Percentiles rank a stretch among this genome's conserved stretches.
These are phyloP conservation scores for Lojkania enalia DNA, from an alignment of 2,329 filamentous ascomycete species.

Conservation along the genomic window DNA sequence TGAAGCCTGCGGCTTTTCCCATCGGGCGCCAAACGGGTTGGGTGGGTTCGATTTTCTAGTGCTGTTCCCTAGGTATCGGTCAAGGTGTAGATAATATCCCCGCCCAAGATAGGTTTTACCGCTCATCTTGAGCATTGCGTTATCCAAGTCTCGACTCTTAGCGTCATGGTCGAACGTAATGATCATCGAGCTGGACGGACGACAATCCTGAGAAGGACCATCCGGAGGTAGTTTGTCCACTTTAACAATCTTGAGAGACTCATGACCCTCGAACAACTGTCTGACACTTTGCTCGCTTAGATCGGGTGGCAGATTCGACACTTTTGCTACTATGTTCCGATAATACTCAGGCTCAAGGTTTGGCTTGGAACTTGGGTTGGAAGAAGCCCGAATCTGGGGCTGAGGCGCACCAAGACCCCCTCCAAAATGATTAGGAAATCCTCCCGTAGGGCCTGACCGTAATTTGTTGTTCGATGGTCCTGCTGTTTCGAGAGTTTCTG, in stretches of 20 bases:
- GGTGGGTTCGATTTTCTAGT: too few species aligned
- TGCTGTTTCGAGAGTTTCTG: neutral
- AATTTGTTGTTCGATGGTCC: neutral
- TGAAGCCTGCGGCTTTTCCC: conserved; percentile 3
- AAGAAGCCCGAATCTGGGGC: neutral
- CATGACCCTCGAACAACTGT: conserved; percentile 35
- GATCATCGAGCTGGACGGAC: conserved; percentile 35
- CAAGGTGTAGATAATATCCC: conserved; percentile 40
- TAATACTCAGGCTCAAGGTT: neutral
- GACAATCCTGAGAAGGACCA: conserved; percentile 18
- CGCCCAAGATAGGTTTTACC: conserved; percentile 40
- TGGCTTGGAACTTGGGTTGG: neutral
- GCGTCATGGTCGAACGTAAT: conserved; percentile 39
- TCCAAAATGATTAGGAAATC: neutral
- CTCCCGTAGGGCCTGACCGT: neutral
- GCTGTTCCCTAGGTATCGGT: conserved; percentile 30
- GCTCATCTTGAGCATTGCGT: conserved; percentile 37
- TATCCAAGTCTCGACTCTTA: conserved; percentile 30
- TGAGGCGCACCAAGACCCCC: neutral
- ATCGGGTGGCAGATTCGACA: conserved; percentile 33
- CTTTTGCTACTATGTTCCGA: conserved; percentile 1
- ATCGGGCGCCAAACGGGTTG: conserved; percentile 36
- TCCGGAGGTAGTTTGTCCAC: conserved; percentile 33
- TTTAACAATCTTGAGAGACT: conserved; percentile 37
- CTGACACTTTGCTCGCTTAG: conserved; percentile 30